Percentiles rank a stretch among this genome's conserved stretches.
These are phyloP conservation scores for Hypholoma fasciculare DNA, from an alignment of 768 basidiomycete genomes.

Conservation along the genomic window DNA sequence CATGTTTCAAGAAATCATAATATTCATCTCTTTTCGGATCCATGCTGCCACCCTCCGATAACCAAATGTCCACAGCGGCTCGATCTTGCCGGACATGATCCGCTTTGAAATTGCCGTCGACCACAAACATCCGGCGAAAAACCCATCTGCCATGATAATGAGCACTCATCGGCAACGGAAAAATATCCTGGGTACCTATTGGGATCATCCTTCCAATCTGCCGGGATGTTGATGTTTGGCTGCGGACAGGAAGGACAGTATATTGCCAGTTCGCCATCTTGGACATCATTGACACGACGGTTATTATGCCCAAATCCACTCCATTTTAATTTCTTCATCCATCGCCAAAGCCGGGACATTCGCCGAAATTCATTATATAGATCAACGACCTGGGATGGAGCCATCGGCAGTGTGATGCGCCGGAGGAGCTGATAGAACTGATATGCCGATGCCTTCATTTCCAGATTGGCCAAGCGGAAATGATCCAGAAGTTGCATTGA, in stretches of 20 bases:
- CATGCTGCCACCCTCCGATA: conserved; percentile 18
- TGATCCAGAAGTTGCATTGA: conserved; percentile 11
- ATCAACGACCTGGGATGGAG: conserved; percentile 7
- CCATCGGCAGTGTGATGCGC: conserved; percentile 3
- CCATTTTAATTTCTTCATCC: conserved; percentile 15
- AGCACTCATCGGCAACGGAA: background rate
- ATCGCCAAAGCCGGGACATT: conserved; percentile 8
- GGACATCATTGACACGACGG: background rate
- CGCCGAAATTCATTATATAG: conserved; percentile 15
- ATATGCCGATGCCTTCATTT: conserved; percentile 16
- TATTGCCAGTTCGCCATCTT: conserved; percentile 2
- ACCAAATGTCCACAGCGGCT: conserved; percentile 13
- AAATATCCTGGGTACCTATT: background rate
- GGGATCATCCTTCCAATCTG: conserved; percentile 15
- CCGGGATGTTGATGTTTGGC: conserved; percentile 21
- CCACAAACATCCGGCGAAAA: background rate
- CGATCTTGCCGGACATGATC: conserved; percentile 11
- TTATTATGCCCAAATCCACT: conserved; percentile 9
- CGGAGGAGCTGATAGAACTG: conserved; percentile 13
- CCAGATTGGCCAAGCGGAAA: conserved; percentile 12
- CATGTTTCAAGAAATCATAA: conserved; percentile 3
- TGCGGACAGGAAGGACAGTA: conserved; percentile 28
- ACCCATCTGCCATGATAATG: background rate
- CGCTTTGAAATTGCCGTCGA: conserved; percentile 7
- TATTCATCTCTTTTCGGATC: conserved; percentile 8